Conservation (phyloP, 2,329 filamentous ascomycete genomes). For the Sphaerulina vaccinii region DNA sequence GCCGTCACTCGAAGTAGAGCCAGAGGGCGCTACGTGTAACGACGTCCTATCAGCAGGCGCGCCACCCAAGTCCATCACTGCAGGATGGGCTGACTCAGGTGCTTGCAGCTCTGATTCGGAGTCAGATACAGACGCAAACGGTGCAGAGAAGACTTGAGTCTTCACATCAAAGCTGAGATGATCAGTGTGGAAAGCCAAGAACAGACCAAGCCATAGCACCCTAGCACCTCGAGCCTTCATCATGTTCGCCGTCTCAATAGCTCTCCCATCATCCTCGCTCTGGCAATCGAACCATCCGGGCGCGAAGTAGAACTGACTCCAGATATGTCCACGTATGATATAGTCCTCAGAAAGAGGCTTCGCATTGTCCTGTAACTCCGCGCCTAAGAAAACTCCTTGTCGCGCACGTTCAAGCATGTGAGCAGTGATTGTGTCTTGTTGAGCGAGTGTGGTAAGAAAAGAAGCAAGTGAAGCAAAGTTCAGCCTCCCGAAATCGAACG, state of each 20-base stretch:
- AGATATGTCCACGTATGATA: conserved; percentile 62
- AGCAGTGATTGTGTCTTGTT: conserved; percentile 39
- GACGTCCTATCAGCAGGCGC: conserved; percentile 4
- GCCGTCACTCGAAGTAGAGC: conserved; percentile 12
- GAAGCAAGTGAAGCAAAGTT: conserved; percentile 55
- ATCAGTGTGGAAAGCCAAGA: conserved; percentile 29
- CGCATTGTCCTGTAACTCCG: conserved; percentile 43
- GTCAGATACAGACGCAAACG: background rate
- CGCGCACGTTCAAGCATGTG: conserved; percentile 36
- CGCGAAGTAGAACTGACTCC: conserved; percentile 60
- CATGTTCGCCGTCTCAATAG: conserved; percentile 24
- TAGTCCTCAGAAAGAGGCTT: conserved; percentile 69
- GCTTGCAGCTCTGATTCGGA: background rate
- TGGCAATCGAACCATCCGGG: conserved; percentile 59
- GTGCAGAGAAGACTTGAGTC: conserved; percentile 22
- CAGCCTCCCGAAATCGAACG: conserved; percentile 37
- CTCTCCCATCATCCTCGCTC: conserved; percentile 62
- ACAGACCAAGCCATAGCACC: conserved; percentile 32
- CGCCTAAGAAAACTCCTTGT: conserved; percentile 41
- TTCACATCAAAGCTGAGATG: conserved; percentile 26
- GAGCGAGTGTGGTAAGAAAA: conserved; percentile 55
- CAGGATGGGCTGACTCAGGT: conserved; percentile 10
- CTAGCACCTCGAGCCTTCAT: conserved; percentile 21
- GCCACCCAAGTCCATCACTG: conserved; percentile 13
- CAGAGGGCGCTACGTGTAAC: conserved; percentile 10